phyloP scores from a whole-genome alignment of 805 yeast genomes.

The Wickerhamomyces mucosus region DNA sequence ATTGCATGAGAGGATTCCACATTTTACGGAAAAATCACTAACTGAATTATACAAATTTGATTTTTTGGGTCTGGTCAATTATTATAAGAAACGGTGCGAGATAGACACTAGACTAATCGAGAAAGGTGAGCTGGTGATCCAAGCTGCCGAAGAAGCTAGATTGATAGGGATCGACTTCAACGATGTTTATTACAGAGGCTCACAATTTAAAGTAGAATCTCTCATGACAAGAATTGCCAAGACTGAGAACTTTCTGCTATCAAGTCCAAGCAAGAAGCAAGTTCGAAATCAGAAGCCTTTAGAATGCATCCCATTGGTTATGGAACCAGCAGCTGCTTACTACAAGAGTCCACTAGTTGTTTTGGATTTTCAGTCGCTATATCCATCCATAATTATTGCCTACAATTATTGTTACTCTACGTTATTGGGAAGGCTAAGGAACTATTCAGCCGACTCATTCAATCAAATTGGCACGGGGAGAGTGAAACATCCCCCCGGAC shows the following conservation, averaged over 20 bases:
- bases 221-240: conserved; percentile 67
- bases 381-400: conserved; percentile 89
- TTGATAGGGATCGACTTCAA: conserved; percentile 83
- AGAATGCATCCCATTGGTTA: conserved; percentile 80
- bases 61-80: conserved; percentile 31
- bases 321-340: conserved; percentile 84
- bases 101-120: conserved; percentile 30
- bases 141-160: conserved; percentile 76
- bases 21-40: conserved; percentile 38
- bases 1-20: conserved; percentile 61
- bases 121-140: conserved; percentile 54
- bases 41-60: conserved; percentile 34
- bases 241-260: conserved; percentile 58
- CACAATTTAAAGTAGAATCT: conserved; percentile 91
- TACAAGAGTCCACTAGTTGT: conserved; percentile 88
- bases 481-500: conserved; percentile 45
- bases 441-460: conserved; percentile 29
- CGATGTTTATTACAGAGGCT: conserved; percentile 83
- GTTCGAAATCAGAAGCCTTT: conserved; percentile 80
- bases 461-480: conserved; percentile 42
- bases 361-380: conserved; percentile 85
- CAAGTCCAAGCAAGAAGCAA: conserved; percentile 72
- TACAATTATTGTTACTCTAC: conserved; percentile 83
- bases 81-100: conserved; percentile 35
- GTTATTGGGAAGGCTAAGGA: conserved; percentile 50